Conservation (phyloP, 352 stramenopile species). For the Phytopythium helicoides region DNA sequence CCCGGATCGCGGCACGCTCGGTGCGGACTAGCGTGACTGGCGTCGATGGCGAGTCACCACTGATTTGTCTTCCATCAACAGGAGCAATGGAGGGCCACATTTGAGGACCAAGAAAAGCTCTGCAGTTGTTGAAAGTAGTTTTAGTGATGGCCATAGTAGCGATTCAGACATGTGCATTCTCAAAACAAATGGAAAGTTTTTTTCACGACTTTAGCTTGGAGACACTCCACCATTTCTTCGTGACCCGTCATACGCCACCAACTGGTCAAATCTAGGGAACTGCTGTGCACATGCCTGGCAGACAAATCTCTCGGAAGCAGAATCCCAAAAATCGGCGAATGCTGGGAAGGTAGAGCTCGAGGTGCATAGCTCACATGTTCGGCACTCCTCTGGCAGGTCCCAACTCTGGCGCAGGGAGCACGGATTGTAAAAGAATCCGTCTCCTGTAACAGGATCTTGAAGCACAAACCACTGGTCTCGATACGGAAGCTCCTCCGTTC, state of each 20-base stretch:
- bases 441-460: slow-evolving; percentile 35
- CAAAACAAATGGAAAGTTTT: no score
- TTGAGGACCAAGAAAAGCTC: slow-evolving; percentile 15
- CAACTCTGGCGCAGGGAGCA: slow-evolving; percentile 52
- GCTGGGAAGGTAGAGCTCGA: not conserved
- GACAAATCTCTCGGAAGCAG: slow-evolving; percentile 36
- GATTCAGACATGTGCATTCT: no score
- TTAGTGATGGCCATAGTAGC: no score
- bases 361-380: slow-evolving; percentile 34
- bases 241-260: slow-evolving; percentile 53
- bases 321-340: slow-evolving; percentile 59
- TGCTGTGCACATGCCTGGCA: slow-evolving; percentile 41
- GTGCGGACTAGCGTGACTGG: not conserved
- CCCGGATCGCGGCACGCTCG: not conserved
- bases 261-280: slow-evolving; percentile 18
- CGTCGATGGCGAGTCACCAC: not conserved
- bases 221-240: slow-evolving; percentile 15
- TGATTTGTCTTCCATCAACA: slow-evolving; percentile 2
- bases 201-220: no score
- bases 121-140: not conserved
- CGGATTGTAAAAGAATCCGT: slow-evolving; percentile 73
- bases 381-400: slow-evolving; percentile 49
- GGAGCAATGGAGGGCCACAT: slow-evolving; percentile 70
- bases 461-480: slow-evolving; percentile 62
- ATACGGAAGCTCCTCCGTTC: slow-evolving; percentile 53